phyloP scores from a whole-genome alignment of 371 early-diverging fungal species.

The Cokeromyces recurvatus region DNA sequence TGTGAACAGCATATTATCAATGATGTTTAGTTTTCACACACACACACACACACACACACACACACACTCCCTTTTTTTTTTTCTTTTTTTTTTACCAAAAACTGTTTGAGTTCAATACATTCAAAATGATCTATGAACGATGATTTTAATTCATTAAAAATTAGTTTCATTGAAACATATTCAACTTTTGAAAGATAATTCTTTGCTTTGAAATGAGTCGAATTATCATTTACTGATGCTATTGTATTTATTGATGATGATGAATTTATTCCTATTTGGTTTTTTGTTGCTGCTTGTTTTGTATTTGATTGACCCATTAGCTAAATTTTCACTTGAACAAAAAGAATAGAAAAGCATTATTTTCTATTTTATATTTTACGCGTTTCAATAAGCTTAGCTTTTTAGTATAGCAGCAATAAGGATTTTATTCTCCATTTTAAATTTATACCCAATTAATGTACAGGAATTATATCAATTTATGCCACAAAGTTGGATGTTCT shows the following conservation, averaged over 20 bases:
- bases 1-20: neutral
- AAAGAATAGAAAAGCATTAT: neutral
- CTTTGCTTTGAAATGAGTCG: conserved; percentile 14
- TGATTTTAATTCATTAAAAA: conserved; percentile 32
- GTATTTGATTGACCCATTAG: conserved; percentile 16
- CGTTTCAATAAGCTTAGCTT: too few species aligned
- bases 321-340: neutral
- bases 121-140: conserved; percentile 29
- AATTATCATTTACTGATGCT: neutral
- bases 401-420: too few species aligned
- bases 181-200: conserved; percentile 20
- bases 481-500: too few species aligned
- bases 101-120: conserved; percentile 39
- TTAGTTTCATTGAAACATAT: conserved; percentile 24
- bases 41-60: too few species aligned
- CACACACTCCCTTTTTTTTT: too few species aligned
- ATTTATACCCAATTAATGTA: too few species aligned
- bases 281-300: neutral
- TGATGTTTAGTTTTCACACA: too few species aligned
- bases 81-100: conserved; percentile 34
- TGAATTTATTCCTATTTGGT: too few species aligned
- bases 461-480: too few species aligned
- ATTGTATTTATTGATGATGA: neutral
- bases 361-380: too few species aligned
- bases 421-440: too few species aligned